These are phyloP conservation scores for Colletotrichum tofieldiae DNA, from an alignment of 2,329 filamentous ascomycete genomes.

Conservation along the genomic window DNA sequence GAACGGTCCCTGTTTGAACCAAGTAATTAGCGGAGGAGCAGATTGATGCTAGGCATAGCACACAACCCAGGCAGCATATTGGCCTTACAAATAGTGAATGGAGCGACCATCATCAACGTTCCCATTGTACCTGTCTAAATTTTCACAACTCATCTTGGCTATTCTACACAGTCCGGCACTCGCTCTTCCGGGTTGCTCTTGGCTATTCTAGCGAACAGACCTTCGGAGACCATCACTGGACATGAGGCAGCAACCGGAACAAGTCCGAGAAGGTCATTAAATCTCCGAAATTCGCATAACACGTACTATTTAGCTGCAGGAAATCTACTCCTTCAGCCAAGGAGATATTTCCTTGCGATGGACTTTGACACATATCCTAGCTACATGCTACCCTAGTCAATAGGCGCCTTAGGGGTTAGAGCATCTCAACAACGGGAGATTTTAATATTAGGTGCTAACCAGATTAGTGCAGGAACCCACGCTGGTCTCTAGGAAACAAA, in stretches of 20 bases:
- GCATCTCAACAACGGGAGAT: conserved; percentile 13
- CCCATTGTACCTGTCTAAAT: background rate
- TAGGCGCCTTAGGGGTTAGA: background rate
- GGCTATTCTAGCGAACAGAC: too few relatives aligned
- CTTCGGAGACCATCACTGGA: background rate
- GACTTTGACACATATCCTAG: background rate
- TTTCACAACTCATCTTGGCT: background rate
- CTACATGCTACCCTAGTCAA: background rate
- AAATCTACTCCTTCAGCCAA: background rate
- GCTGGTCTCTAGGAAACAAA: conserved; percentile 17
- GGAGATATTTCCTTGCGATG: background rate
- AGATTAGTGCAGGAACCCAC: background rate
- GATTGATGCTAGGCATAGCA: background rate
- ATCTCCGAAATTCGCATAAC: too few relatives aligned
- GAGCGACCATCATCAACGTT: background rate
- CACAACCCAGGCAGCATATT: background rate
- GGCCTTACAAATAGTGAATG: background rate
- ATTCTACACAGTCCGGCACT: background rate
- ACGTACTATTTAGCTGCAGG: too few relatives aligned
- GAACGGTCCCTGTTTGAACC: background rate
- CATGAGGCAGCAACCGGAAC: background rate
- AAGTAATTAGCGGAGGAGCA: too few relatives aligned
- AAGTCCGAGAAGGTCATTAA: background rate
- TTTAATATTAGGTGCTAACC: background rate
- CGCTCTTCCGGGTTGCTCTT: background rate